Evolutionary conservation across 2,329 filamentous ascomycete species (phyloP).

Genomic region (Colletotrichum tropicicola): DNA sequence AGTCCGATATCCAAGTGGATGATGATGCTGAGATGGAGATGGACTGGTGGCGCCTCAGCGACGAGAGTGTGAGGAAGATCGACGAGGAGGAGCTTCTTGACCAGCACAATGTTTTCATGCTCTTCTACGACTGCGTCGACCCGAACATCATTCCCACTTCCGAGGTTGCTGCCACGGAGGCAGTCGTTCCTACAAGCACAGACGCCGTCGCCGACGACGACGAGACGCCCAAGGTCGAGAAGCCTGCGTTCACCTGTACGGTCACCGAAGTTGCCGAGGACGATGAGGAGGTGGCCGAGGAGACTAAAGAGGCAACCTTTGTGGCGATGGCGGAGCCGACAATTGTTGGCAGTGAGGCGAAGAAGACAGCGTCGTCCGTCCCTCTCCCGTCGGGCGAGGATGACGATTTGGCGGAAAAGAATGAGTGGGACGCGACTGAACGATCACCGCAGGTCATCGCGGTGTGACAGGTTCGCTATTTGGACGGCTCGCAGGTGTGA

Average conservation of each 20-base stretch:
- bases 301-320: not conserved
- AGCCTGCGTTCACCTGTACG: conserved; percentile 22
- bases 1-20: not conserved
- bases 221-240: conserved; percentile 21
- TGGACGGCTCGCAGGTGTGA: not conserved
- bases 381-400: not conserved
- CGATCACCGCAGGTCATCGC: conserved; percentile 9
- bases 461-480: not conserved
- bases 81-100: conserved; percentile 77
- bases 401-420: not conserved
- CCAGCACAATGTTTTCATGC: conserved; percentile 91
- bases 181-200: not conserved
- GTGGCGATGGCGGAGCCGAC: not conserved
- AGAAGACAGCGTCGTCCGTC: not conserved
- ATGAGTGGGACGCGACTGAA: not conserved
- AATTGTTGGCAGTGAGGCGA: not conserved
- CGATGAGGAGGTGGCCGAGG: not conserved
- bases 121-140: conserved; percentile 88
- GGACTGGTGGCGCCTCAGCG: conserved; percentile 91
- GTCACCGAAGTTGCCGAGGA: conserved; percentile 11
- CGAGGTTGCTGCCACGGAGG: conserved; percentile 30
- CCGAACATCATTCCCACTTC: conserved; percentile 54
- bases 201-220: conserved; percentile 2
- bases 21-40: conserved; percentile 44
- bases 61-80: conserved; percentile 82